These are phyloP conservation scores for Boletus sp. DNA, from an alignment of 1,284 basidiomycete genomes.

Conservation along the genomic window DNA sequence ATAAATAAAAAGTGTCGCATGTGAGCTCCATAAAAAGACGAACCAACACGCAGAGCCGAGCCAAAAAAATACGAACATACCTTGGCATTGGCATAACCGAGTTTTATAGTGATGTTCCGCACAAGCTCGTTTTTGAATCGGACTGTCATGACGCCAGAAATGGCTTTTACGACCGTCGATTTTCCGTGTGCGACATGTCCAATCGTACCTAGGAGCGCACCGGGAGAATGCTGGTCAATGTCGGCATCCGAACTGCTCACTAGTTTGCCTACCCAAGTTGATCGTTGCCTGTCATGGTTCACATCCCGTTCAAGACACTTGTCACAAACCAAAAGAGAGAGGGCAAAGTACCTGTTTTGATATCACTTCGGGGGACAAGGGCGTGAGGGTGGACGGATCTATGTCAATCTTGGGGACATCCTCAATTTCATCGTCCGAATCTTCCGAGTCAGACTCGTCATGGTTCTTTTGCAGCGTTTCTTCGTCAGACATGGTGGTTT, in stretches of 20 bases:
- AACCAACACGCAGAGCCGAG: background rate
- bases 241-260: slow-evolving; percentile 9
- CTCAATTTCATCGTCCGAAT: slow-evolving; percentile 60
- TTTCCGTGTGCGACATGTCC: slow-evolving; percentile 99
- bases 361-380: slow-evolving; percentile 95
- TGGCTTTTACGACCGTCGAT: slow-evolving; percentile 98
- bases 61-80: slow-evolving; percentile 47
- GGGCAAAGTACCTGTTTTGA: slow-evolving; percentile 83
- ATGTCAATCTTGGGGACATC: slow-evolving; percentile 67
- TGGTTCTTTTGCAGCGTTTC: slow-evolving; percentile 63
- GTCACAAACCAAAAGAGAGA: background rate
- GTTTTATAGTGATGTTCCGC: slow-evolving; percentile 98
- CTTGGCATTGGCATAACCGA: slow-evolving; percentile 98
- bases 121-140: slow-evolving; percentile 99
- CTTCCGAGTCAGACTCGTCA: slow-evolving; percentile 72
- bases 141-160: slow-evolving; percentile 99
- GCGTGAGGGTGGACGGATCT: slow-evolving; percentile 83
- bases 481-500: slow-evolving; percentile 57
- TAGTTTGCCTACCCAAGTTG: slow-evolving; percentile 64
- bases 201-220: slow-evolving; percentile 74
- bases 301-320: slow-evolving; percentile 2
- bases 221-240: slow-evolving; percentile 11
- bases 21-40: slow-evolving; percentile 17
- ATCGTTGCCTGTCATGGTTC: slow-evolving; percentile 69
- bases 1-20: background rate